phyloP scores from a whole-genome alignment of 2,329 filamentous ascomycete species.

The Cercospora nicotianae region DNA sequence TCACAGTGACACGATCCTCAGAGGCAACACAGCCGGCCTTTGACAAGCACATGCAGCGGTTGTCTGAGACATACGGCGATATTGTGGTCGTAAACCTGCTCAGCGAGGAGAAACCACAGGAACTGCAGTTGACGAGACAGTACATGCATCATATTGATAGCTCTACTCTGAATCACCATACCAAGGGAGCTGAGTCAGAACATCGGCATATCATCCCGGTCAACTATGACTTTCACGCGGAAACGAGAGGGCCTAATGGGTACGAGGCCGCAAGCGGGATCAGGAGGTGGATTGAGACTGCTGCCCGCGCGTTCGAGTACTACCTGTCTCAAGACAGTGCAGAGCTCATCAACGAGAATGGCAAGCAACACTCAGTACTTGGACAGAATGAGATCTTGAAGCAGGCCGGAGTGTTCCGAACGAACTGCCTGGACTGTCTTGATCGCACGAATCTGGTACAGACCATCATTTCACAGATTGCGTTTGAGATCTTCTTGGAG shows the following conservation, averaged over 20 bases:
- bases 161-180: conserved; percentile 65
- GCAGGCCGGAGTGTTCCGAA: conserved; percentile 93
- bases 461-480: conserved; percentile 92
- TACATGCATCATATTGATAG: conserved; percentile 76
- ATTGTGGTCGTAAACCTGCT: conserved; percentile 92
- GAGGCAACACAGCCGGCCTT: conserved; percentile 94
- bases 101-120: conserved; percentile 83
- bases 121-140: conserved; percentile 76
- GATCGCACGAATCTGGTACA: conserved; percentile 96
- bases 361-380: conserved; percentile 33
- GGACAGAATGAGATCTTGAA: conserved; percentile 62
- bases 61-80: conserved; percentile 83
- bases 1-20: conserved; percentile 80
- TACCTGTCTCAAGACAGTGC: conserved; percentile 75
- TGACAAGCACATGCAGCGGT: conserved; percentile 87
- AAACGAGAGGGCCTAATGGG: conserved; percentile 80
- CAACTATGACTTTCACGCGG: conserved; percentile 94
- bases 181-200: conserved; percentile 52
- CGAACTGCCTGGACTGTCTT: conserved; percentile 93
- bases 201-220: conserved; percentile 77
- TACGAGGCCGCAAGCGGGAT: conserved; percentile 92
- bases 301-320: conserved; percentile 87
- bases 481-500: conserved; percentile 76
- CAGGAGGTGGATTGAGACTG: conserved; percentile 71
- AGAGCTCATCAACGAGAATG: conserved; percentile 49